Evolutionary conservation across 2,329 filamentous ascomycete genomes (phyloP), one percentile per base, ranked within the genome.

Genomic region (Trichophyton equinum): DNA sequence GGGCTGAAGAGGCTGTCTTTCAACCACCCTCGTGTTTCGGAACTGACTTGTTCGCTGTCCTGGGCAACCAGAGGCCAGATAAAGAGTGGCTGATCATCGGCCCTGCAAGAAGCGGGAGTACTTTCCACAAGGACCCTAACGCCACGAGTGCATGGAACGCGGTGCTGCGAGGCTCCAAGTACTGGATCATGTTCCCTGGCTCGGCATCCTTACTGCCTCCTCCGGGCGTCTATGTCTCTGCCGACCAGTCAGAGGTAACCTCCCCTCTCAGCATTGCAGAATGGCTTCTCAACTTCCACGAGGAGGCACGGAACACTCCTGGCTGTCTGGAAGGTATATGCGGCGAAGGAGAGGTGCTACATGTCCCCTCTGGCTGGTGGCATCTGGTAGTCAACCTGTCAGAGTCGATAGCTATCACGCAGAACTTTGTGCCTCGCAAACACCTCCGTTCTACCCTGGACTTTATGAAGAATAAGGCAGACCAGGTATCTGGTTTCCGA

Each of bases 301-400:
- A 82, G 1, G 87, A 91, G 69, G 94, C 92, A 8, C 83, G 92
- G 58, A 79, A 77, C 59, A 84, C 86, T 1, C 82, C 86, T 0
- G 89, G 87, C 9, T 96, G 91, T 68, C 74, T 87, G 33, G 92
- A 97, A 74, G 92, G 90, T 0, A 85, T 97, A 30, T 97, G 92
- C 70, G 75, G 77, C 13, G 83, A 85, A 47, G 92, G 92, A 1
- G 94, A 97, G 73, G 86, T 97, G 15, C 75, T 97, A 57, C 89
- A 96, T 70, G 92, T 97, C 4, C 92, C 94, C 0, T 91, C 87
- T 58, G 91, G 92, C 4, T 97, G 92, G 92, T 97, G 94, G 85
- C 92, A 97, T 77, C 78, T 97, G 36, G 94, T 97, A 8, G 85
- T 97, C 53, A 97, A 97, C 69, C 77, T 96, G 1, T 87, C 91